Base-by-base conservation (phyloP, 2,329 filamentous ascomycete species). In the Beauveria sp. region DNA sequence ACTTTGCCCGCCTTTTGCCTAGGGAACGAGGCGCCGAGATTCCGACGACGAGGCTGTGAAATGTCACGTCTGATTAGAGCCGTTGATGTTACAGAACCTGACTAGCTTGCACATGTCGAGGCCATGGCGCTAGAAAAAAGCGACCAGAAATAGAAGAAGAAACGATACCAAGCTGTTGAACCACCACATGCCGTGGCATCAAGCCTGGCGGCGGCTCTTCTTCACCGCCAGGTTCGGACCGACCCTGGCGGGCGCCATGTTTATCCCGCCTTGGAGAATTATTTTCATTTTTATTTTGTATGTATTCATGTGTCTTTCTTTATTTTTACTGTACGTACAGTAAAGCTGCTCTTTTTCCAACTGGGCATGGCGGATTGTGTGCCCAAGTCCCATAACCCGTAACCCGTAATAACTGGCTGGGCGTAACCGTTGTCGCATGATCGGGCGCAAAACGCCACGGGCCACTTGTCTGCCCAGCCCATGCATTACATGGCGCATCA, bases 361-460 rank as follows among this genome's bases (percentile, higher is more conserved):
- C 31, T 34, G 31, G 31, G 31, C 31, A 34, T 34, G 10, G 31
- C 28, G 10, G 28, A 51, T 7, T 20, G 50, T 31, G 49, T 18
- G 49, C 50, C 50, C 50, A 53, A 53, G n/a, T 53, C 31, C 50
- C 31, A 20, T 53, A 6, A 22, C 22, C 22, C 22, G 22, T 22
- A 31, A 2, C 9, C 28, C 9, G 2, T 10, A 31, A 26, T 10
- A 31, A 26, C 20, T 38, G 52, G n/a, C 34, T 53, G 40, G 40
- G 43, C 26, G 42, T n/a, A 26, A 46, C 42, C 10, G 24, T 46
- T 20, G 43, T 40, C 54, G 54, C 54, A 57, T 57, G 54, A 57
- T 57, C 54, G 54, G 54, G 54, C 54, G 54, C 54, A 48, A 28
- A 31, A 54, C 28, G 53, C 53, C 38, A 45, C 40, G 16, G 22